Conservation (phyloP, 495 filamentous ascomycete genomes). For the Daldinia vernicosa region DNA sequence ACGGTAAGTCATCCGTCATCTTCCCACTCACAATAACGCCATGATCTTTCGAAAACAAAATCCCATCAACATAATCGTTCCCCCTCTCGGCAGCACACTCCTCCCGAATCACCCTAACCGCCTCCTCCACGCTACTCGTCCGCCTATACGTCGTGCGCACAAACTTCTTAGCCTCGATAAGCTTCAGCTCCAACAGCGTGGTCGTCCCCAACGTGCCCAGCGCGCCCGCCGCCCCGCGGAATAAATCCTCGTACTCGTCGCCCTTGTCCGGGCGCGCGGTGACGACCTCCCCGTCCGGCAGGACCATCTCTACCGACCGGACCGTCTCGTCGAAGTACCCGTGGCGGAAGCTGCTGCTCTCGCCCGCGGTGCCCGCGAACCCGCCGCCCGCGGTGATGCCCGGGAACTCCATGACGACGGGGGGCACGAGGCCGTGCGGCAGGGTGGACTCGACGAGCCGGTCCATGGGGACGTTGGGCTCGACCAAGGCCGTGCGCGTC, state of each 20-base stretch:
- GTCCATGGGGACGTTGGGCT: slow-evolving; percentile 75
- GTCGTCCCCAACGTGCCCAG: slow-evolving; percentile 66
- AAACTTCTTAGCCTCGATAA: slow-evolving; percentile 62
- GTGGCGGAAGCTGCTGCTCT: slow-evolving; percentile 66
- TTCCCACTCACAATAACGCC: slow-evolving; percentile 64
- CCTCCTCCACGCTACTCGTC: slow-evolving; percentile 54
- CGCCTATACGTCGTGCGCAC: slow-evolving; percentile 66
- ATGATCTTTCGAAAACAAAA: slow-evolving; percentile 59
- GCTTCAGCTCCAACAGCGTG: slow-evolving; percentile 63
- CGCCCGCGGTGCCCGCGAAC: slow-evolving; percentile 68
- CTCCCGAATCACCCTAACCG: slow-evolving; percentile 47
- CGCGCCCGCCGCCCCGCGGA: slow-evolving; percentile 64
- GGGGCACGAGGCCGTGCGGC: slow-evolving; percentile 62
- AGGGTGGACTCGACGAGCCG: slow-evolving; percentile 63
- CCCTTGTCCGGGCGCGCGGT: slow-evolving; percentile 33
- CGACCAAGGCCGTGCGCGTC: slow-evolving; percentile 59
- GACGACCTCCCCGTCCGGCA: slow-evolving; percentile 63
- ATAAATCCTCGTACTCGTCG: slow-evolving; percentile 58
- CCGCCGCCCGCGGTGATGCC: slow-evolving; percentile 72
- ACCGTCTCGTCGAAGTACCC: slow-evolving; percentile 68
- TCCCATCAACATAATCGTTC: slow-evolving; percentile 58
- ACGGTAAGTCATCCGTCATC: slow-evolving; percentile 55
- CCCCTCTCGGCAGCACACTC: slow-evolving; percentile 39
- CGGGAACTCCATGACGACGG: slow-evolving; percentile 69
- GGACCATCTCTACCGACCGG: slow-evolving; percentile 66